Evolutionary conservation across 331 rosid genomes (phyloP).

Genomic region (Stylosanthes scabra): DNA sequence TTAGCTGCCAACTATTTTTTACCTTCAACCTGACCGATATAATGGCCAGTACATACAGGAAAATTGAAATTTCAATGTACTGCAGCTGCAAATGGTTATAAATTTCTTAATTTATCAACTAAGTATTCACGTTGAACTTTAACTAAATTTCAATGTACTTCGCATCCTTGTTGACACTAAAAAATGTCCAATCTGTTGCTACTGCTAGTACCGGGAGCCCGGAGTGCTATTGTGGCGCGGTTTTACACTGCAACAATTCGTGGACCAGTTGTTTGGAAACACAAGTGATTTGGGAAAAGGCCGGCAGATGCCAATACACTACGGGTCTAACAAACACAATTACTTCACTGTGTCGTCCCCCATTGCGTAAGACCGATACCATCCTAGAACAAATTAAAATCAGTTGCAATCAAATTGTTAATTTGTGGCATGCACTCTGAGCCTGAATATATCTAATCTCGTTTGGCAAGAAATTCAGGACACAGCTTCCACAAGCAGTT

Average conservation of each 20-base stretch:
- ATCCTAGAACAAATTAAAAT: slow-evolving; percentile 2
- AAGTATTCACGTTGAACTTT: not conserved
- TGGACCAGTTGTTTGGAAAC: slow-evolving; percentile 70
- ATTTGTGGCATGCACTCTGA: slow-evolving; percentile 19
- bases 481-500: slow-evolving; percentile 78
- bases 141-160: too few relatives aligned
- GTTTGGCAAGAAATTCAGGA: slow-evolving; percentile 45
- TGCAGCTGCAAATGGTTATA: not conserved
- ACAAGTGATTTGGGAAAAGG: slow-evolving; percentile 66
- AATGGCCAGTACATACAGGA: not conserved
- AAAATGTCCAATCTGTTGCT: slow-evolving; percentile 5
- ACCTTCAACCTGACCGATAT: too few relatives aligned
- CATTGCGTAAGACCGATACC: slow-evolving; percentile 56
- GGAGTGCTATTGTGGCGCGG: slow-evolving; percentile 90
- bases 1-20: too few relatives aligned
- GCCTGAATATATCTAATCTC: slow-evolving; percentile 28
- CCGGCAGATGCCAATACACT: slow-evolving; percentile 82
- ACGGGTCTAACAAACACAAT: slow-evolving; percentile 65
- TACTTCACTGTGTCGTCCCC: slow-evolving; percentile 79
- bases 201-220: slow-evolving; percentile 72
- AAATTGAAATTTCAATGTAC: not conserved
- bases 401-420: slow-evolving; percentile 1
- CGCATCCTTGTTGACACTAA: not conserved
- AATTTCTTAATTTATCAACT: not conserved
- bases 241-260: slow-evolving; percentile 72